Percentiles rank a stretch among this genome's conserved stretches.
Evolutionary conservation across 495 filamentous ascomycete genomes (phyloP).

Genomic region (Aspergillus indologenus): DNA sequence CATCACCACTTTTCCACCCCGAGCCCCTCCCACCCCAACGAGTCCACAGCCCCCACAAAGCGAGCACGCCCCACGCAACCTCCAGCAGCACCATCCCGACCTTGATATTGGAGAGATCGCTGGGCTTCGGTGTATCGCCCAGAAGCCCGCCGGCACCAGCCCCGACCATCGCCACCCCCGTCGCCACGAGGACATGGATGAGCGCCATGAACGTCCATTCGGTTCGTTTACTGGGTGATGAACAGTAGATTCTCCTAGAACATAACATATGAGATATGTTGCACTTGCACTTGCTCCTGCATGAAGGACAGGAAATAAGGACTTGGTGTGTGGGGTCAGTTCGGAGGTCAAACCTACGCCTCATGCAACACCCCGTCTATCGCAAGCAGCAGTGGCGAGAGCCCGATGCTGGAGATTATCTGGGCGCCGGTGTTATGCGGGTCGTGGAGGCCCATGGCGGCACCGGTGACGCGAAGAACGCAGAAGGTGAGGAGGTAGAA

Average conservation of each 20-base stretch:
- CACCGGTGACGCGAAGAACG: conserved; percentile 33
- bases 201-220: neutral
- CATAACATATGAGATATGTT: neutral
- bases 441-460: conserved; percentile 29
- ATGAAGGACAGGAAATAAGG: neutral
- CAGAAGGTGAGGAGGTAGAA: conserved; percentile 38
- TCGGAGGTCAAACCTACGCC: conserved; percentile 27
- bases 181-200: conserved; percentile 2
- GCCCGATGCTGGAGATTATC: conserved; percentile 39
- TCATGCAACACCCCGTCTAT: conserved; percentile 38
- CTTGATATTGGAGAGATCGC: neutral
- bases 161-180: neutral
- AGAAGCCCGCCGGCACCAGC: neutral
- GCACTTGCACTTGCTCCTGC: neutral
- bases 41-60: conserved; percentile 1
- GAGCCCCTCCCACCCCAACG: neutral
- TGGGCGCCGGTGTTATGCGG: conserved; percentile 20
- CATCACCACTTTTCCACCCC: neutral
- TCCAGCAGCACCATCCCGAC: neutral
- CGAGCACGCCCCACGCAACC: neutral
- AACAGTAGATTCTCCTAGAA: neutral
- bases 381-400: conserved; percentile 41
- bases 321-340: neutral
- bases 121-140: neutral
- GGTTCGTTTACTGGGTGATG: neutral